Conservation (phyloP, 345 rosid species). For the Xanthoceras sorbifolium region DNA sequence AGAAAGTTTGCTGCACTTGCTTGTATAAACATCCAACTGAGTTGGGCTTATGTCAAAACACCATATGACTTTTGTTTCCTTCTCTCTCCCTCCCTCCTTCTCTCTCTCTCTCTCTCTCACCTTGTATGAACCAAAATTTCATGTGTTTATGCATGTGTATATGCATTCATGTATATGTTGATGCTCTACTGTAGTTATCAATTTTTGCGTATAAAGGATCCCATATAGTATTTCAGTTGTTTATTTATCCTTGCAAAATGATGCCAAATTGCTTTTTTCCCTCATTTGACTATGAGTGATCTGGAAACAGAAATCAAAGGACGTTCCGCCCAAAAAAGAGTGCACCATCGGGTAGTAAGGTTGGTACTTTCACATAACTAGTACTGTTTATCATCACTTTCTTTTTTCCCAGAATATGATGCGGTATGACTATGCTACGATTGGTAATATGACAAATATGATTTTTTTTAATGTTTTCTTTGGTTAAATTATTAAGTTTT, state of each 20-base stretch:
- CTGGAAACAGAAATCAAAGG: slow-evolving; percentile 77
- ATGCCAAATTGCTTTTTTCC: background rate
- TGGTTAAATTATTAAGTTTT: background rate
- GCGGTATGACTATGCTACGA: background rate
- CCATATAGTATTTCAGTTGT: background rate
- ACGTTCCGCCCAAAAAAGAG: slow-evolving; percentile 98
- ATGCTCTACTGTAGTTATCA: too few relatives aligned
- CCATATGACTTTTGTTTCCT: background rate
- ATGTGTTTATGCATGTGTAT: background rate
- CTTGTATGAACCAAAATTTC: background rate
- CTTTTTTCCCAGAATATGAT: background rate
- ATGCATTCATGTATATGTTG: background rate
- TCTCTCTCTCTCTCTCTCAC: background rate
- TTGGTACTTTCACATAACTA: slow-evolving; percentile 33
- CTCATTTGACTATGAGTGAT: slow-evolving; percentile 10
- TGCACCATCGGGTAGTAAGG: slow-evolving; percentile 99
- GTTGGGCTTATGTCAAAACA: background rate
- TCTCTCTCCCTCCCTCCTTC: background rate
- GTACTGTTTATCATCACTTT: background rate
- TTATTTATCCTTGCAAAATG: slow-evolving; percentile 17
- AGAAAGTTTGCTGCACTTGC: background rate
- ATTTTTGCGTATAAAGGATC: background rate
- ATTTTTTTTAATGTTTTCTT: background rate
- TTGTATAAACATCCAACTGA: background rate
- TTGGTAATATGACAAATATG: background rate